Conservation (phyloP, 768 basidiomycete genomes). For the Leccinum subtestaceum region DNA sequence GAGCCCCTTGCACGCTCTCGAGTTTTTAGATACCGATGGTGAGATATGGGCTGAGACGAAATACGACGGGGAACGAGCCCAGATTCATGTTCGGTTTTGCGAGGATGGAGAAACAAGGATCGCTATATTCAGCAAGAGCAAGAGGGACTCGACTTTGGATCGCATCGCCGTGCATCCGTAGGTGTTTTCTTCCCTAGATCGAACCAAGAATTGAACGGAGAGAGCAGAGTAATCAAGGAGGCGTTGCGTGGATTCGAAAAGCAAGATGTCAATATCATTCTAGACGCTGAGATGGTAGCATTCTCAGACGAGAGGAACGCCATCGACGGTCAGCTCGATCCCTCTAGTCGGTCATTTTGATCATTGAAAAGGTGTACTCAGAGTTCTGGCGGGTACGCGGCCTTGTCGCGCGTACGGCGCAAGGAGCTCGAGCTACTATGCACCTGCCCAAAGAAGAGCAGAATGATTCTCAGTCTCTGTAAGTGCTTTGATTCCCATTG, state of each 20-base stretch:
- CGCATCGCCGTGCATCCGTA: slow-evolving; percentile 60
- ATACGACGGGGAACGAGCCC: slow-evolving; percentile 93
- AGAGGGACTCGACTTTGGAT: slow-evolving; percentile 77
- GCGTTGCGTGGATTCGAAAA: slow-evolving; percentile 48
- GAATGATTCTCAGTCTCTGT: slow-evolving; percentile 24
- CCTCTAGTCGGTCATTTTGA: not conserved
- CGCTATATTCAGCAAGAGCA: slow-evolving; percentile 86
- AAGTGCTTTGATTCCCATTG: not conserved
- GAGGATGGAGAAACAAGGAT: slow-evolving; percentile 44
- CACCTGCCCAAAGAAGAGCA: slow-evolving; percentile 15
- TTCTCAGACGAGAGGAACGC: slow-evolving; percentile 53
- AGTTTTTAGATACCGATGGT: slow-evolving; percentile 26
- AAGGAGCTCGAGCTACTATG: slow-evolving; percentile 44
- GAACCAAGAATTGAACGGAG: not conserved
- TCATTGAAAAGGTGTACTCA: slow-evolving; percentile 27
- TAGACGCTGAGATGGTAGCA: slow-evolving; percentile 91
- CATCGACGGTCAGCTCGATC: slow-evolving; percentile 63
- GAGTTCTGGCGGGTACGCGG: slow-evolving; percentile 76
- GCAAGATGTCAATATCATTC: slow-evolving; percentile 46
- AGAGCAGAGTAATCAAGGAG: slow-evolving; percentile 52
- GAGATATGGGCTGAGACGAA: slow-evolving; percentile 86
- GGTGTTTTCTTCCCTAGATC: slow-evolving; percentile 4
- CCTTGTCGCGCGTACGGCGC: slow-evolving; percentile 56
- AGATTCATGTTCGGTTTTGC: slow-evolving; percentile 73
- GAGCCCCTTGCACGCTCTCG: slow-evolving; percentile 54